Percentiles rank a stretch among this genome's conserved stretches.
Evolutionary conservation across 192 early-diverging fungal genomes (phyloP).

Genomic region (Hyaloraphidium curvatum): DNA sequence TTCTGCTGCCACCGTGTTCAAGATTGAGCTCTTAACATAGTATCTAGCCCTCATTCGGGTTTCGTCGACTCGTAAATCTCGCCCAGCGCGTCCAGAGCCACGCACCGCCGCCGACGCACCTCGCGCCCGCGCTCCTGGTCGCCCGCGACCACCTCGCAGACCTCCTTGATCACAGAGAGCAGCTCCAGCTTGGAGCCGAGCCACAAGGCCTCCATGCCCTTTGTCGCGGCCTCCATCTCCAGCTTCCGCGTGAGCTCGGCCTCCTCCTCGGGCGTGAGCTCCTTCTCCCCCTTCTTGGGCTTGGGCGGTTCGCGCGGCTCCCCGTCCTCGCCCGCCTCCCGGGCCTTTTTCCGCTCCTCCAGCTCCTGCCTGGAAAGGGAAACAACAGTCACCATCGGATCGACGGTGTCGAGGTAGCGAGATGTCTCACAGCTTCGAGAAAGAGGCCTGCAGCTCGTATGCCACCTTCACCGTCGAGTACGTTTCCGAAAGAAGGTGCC

Average conservation of each 20-base stretch:
- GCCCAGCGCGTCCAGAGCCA: slow-evolving; percentile 70
- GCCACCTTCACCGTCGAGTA: slow-evolving; percentile 82
- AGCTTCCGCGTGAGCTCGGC: slow-evolving; percentile 18
- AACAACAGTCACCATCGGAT: too few relatives aligned
- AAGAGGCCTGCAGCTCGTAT: slow-evolving; percentile 78
- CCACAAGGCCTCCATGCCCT: slow-evolving; percentile 84
- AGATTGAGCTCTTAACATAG: too few relatives aligned
- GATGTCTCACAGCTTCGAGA: slow-evolving; percentile 69
- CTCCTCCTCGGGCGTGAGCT: slow-evolving; percentile 17
- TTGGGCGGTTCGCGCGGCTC: slow-evolving; percentile 25
- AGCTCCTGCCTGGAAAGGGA: too few relatives aligned
- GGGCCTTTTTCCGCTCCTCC: slow-evolving; percentile 46
- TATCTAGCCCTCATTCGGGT: too few relatives aligned
- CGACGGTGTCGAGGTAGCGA: too few relatives aligned
- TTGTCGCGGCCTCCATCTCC: slow-evolving; percentile 30
- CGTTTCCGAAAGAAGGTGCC: slow-evolving; percentile 77
- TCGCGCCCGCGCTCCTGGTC: slow-evolving; percentile 40
- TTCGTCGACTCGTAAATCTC: slow-evolving; percentile 56
- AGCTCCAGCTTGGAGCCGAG: slow-evolving; percentile 86
- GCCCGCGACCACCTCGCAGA: slow-evolving; percentile 66
- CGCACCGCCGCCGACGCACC: slow-evolving; percentile 40
- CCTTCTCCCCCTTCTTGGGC: slow-evolving; percentile 3
- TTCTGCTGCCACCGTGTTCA: too few relatives aligned
- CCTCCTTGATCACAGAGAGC: slow-evolving; percentile 75
- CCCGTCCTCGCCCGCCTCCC: slow-evolving; percentile 43